phyloP scores from a whole-genome alignment of 1,139 yeast genomes.

The Nematodospora anomalae region DNA sequence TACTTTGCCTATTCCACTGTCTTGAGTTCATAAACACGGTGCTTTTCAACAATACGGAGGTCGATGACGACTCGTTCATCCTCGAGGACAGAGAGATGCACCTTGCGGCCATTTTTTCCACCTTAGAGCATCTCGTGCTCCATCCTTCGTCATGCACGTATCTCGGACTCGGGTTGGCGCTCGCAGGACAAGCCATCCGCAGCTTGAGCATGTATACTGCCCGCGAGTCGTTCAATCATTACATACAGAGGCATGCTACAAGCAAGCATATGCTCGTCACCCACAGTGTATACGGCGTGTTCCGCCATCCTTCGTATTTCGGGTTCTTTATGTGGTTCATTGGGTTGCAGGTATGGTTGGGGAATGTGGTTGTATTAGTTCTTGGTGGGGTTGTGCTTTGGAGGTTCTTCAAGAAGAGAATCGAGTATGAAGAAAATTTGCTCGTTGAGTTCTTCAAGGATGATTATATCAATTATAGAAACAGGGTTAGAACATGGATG shows the following conservation, averaged over 20 bases:
- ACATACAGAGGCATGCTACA: conserved; percentile 56
- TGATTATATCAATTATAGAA: conserved; percentile 55
- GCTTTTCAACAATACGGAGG: conserved; percentile 61
- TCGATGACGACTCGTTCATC: conserved; percentile 74
- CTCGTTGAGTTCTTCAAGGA: conserved; percentile 68
- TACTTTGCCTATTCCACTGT: conserved; percentile 68
- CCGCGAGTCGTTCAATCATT: conserved; percentile 82
- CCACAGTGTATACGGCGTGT: conserved; percentile 61
- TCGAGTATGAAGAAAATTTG: conserved; percentile 65
- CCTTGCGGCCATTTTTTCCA: conserved; percentile 52
- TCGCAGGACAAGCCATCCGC: conserved; percentile 69
- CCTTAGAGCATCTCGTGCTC: conserved; percentile 23
- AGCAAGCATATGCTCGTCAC: conserved; percentile 67
- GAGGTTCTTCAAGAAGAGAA: conserved; percentile 67
- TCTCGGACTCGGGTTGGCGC: no score
- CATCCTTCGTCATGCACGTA: no score
- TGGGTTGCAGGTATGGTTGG: conserved; percentile 72
- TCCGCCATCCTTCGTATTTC: conserved; percentile 87
- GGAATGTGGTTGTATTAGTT: conserved; percentile 42
- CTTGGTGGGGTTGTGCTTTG: conserved; percentile 46
- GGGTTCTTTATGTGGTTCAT: conserved; percentile 95
- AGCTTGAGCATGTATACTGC: conserved; percentile 87
- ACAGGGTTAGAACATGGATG: conserved; percentile 13
- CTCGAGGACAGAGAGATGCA: conserved; percentile 70
- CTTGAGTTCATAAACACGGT: conserved; percentile 83